Conservation (phyloP, 2,329 filamentous ascomycete species). For the Sarocladiaceae sp. region DNA sequence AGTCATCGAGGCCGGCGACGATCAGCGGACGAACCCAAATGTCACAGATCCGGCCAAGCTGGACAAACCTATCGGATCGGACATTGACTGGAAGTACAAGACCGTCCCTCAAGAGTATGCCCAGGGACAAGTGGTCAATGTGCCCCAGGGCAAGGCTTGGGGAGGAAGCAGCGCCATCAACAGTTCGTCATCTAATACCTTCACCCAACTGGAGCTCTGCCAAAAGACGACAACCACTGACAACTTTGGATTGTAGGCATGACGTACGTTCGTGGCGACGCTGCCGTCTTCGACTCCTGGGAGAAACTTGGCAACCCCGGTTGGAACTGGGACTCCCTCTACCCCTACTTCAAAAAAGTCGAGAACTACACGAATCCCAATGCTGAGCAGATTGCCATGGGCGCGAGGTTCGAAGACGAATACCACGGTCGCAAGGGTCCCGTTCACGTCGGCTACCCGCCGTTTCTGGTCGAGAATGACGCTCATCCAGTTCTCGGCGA, state of each 20-base stretch:
- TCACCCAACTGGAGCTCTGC: no score
- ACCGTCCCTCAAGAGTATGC: constrained; percentile 24
- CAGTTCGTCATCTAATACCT: constrained; percentile 18
- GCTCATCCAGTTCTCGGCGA: constrained; percentile 22
- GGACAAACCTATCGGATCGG: background rate
- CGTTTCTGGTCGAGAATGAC: constrained; percentile 24
- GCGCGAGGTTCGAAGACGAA: constrained; percentile 26
- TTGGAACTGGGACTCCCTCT: constrained; percentile 39
- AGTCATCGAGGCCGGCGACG: constrained; percentile 30
- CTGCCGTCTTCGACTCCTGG: constrained; percentile 36
- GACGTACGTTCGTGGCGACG: constrained; percentile 39
- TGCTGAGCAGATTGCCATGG: constrained; percentile 24
- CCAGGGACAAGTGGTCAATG: constrained; percentile 25
- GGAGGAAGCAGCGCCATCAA: constrained; percentile 36
- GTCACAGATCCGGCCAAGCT: constrained; percentile 20
- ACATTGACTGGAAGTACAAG: constrained; percentile 28
- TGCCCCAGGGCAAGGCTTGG: constrained; percentile 29
- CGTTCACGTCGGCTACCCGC: constrained; percentile 30
- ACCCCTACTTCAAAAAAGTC: constrained; percentile 40
- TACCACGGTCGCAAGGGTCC: constrained; percentile 29
- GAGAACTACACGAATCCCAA: constrained; percentile 29
- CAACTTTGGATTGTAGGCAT: constrained; percentile 30
- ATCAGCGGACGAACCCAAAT: constrained; percentile 26
- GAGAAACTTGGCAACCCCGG: constrained; percentile 34
- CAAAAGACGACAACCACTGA: no score